A percentile compares a stretch with the other conserved stretches of the same genome.
These are phyloP conservation scores for Botrytis paeoniae DNA, from an alignment of 2,329 filamentous ascomycete genomes.

Conservation along the genomic window DNA sequence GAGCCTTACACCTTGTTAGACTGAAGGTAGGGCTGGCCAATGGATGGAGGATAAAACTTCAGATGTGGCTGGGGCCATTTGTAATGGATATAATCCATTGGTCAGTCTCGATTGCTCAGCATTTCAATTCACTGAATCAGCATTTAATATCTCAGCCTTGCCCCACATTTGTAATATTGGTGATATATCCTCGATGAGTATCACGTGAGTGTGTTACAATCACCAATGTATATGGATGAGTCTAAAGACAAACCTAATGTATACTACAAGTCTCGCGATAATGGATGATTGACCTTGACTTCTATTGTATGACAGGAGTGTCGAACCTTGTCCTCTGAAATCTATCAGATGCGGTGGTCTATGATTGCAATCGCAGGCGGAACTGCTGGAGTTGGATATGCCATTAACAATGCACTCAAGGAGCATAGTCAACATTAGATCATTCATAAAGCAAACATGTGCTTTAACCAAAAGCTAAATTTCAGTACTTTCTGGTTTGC, in stretches of 20 bases:
- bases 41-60: neutral
- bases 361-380: slow-evolving; percentile 28
- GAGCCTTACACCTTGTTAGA: neutral
- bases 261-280: too few relatives aligned
- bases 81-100: neutral
- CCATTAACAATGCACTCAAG: slow-evolving; percentile 33
- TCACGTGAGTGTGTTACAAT: too few relatives aligned
- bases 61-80: neutral
- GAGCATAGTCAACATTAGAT: slow-evolving; percentile 33
- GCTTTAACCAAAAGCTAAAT: neutral
- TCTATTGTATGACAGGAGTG: too few relatives aligned
- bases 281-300: too few relatives aligned
- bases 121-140: slow-evolving; percentile 1
- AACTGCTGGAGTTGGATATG: slow-evolving; percentile 31
- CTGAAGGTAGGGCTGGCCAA: neutral
- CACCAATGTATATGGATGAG: too few relatives aligned
- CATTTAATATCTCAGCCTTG: slow-evolving; percentile 1
- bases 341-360: neutral
- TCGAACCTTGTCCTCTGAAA: neutral
- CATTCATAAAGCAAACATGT: slow-evolving; percentile 36
- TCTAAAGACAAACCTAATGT: too few relatives aligned
- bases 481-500: neutral
- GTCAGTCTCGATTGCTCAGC: neutral
- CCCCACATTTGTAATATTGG: neutral
- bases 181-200: too few relatives aligned